Evolutionary conservation across 768 basidiomycete genomes (phyloP), one percentile per base, ranked within the genome.

Genomic region (Lactarius deliciosus): DNA sequence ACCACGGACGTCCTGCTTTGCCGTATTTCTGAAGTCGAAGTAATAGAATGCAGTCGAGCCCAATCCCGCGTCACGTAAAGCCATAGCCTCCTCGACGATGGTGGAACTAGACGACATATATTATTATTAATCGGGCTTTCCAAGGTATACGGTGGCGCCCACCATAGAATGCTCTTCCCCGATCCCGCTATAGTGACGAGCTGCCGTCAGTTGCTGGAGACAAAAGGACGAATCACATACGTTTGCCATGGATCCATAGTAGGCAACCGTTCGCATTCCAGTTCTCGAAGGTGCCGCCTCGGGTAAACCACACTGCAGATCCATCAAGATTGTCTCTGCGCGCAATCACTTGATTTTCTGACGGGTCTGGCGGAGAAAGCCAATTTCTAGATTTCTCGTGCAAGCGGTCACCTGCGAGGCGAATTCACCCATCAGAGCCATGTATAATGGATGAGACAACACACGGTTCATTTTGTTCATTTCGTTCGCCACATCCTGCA

Each of bases 101-200:
- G 22, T 54, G 25, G 61, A 62, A 15, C 61, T 62, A 16, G 8
- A 30, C 10, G 13, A 53, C 50, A 15, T 5, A 22, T 22, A 3
- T 25, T 4, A 30, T 28, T 53, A 7, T 11, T 9, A 47, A 7
- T 10, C 13, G 5, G 20, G 18, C 6, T 6, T 16, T 16, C 15
- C 53, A 10, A 63, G 3, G 22, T 20, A 32, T 13, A 6, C 30
- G 6, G 10, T 3, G 6, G 28, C 5, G 7, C 63, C 0, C 11
- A 64, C 63, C 63, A 64, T 0, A 64, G 41, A 9, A 57, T 30
- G 7, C 53, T 64, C 28, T 63, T 63, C 38, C 62, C 62, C 6
- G 62, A 57, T 22, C 62, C 62, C n/a, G 62, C 38, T 30, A 36
- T n/a, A 34, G 41, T 25, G 11, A 25, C 22, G 11, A 22, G 4